Conservation (phyloP, 176 grass and related monocot species). For the Thinopyrum elongatum region DNA sequence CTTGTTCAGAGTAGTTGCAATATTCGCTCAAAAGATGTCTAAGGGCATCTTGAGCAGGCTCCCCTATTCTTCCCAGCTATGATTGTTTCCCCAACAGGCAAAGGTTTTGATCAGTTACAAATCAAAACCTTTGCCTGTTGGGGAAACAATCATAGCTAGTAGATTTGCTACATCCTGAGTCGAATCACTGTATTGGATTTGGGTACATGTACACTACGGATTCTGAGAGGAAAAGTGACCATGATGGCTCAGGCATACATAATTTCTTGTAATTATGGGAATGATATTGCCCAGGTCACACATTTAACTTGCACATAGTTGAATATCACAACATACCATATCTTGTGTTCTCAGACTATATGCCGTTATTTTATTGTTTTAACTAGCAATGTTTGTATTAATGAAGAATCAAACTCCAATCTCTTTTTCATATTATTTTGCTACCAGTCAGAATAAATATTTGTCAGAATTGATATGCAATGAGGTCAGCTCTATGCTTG, state of each 20-base stretch:
- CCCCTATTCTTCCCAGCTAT: not conserved
- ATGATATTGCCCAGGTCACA: not conserved
- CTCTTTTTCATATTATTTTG: constrained; percentile 1
- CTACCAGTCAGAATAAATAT: not conserved
- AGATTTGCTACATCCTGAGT: not conserved
- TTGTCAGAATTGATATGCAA: constrained; percentile 4
- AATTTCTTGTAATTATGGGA: not conserved
- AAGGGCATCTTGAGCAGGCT: not conserved
- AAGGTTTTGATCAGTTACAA: constrained; percentile 9
- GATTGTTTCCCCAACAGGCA: not conserved
- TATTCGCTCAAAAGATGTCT: not conserved
- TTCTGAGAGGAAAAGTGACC: not conserved
- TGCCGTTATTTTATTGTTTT: not conserved
- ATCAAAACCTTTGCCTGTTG: constrained; percentile 2
- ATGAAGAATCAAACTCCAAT: not conserved
- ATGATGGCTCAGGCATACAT: not conserved
- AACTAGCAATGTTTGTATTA: constrained; percentile 1
- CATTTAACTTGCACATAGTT: not conserved
- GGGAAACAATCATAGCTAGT: not conserved
- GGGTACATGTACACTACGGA: not conserved
- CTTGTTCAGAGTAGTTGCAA: constrained; percentile 1
- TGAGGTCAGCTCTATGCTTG: not conserved
- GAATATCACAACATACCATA: not conserved
- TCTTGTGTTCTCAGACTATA: not conserved
- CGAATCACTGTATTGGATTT: not conserved